Conservation (phyloP, 352 stramenopile species). For the Pelagophyceae sp. region DNA sequence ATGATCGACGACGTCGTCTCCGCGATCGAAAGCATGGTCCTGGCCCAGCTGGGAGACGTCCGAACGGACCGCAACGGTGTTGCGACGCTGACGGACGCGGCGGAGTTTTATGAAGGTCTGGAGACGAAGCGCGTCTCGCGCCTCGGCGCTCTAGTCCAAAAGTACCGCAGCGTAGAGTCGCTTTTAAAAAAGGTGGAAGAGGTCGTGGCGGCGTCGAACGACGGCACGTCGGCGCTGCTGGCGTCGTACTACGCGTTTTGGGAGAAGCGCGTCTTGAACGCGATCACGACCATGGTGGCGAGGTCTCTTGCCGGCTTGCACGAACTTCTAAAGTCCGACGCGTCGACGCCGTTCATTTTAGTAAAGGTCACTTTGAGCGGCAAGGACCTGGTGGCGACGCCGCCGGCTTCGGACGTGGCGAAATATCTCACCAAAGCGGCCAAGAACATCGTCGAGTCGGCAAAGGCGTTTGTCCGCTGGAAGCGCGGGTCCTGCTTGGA, state of each 20-base stretch:
- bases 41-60: conserved; percentile 71
- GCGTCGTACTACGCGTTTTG: conserved; percentile 92
- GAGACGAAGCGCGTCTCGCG: conserved; percentile 76
- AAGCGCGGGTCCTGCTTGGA: conserved; percentile 87
- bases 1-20: conserved; percentile 87
- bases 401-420: conserved; percentile 83
- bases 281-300: conserved; percentile 90
- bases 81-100: conserved; percentile 64
- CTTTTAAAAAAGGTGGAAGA: conserved; percentile 90
- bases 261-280: conserved; percentile 90
- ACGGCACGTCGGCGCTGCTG: conserved; percentile 71
- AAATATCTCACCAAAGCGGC: conserved; percentile 87
- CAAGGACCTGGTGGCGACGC: conserved; percentile 84
- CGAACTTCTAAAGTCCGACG: conserved; percentile 54
- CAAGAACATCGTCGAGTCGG: conserved; percentile 84
- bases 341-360: conserved; percentile 75
- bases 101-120: conserved; percentile 84
- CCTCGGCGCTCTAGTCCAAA: conserved; percentile 80
- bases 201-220: conserved; percentile 82
- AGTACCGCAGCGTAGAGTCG: conserved; percentile 77
- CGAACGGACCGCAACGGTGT: conserved; percentile 24
- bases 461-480: conserved; percentile 83
- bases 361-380: conserved; percentile 85
- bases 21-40: conserved; percentile 74
- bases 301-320: conserved; percentile 85